Percentiles rank a stretch among this genome's conserved stretches.
Evolutionary conservation across 805 yeast genomes (phyloP).

Genomic region (Hanseniaspora lachancei): DNA sequence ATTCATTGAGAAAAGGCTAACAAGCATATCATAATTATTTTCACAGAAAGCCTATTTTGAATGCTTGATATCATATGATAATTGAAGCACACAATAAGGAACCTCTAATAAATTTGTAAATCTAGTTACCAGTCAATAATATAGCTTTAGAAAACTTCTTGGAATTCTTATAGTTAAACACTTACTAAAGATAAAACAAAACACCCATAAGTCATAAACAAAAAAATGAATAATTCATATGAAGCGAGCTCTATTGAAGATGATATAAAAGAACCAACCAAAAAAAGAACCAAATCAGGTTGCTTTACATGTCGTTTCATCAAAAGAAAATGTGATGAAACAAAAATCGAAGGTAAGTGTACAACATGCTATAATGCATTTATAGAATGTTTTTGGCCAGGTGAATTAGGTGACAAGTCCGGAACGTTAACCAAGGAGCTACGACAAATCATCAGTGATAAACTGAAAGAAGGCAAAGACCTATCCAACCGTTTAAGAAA

Average conservation of each 20-base stretch:
- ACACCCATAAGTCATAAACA: neutral
- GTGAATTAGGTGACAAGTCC: conserved; percentile 7
- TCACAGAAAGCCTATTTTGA: neutral
- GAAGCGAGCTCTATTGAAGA: neutral
- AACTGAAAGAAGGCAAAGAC: conserved; percentile 13
- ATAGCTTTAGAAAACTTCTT: neutral
- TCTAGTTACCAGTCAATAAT: neutral
- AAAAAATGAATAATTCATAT: neutral
- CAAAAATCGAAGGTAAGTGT: conserved; percentile 15
- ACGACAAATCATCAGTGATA: conserved; percentile 13
- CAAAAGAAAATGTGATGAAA: conserved; percentile 19
- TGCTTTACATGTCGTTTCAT: conserved; percentile 18
- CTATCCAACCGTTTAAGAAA: neutral
- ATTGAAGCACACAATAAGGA: too few species aligned
- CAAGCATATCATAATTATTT: neutral
- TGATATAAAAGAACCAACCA: conserved; percentile 8
- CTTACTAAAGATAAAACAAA: neutral
- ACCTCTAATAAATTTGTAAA: neutral
- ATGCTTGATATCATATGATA: too few species aligned
- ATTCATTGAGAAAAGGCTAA: neutral
- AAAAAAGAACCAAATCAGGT: conserved; percentile 16
- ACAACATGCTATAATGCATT: conserved; percentile 14
- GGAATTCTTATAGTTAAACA: neutral
- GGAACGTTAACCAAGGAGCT: conserved; percentile 17
- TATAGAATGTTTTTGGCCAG: conserved; percentile 18